These are phyloP conservation scores for Calonectria honghensis DNA, from an alignment of 2,329 filamentous ascomycete genomes.

Conservation along the genomic window DNA sequence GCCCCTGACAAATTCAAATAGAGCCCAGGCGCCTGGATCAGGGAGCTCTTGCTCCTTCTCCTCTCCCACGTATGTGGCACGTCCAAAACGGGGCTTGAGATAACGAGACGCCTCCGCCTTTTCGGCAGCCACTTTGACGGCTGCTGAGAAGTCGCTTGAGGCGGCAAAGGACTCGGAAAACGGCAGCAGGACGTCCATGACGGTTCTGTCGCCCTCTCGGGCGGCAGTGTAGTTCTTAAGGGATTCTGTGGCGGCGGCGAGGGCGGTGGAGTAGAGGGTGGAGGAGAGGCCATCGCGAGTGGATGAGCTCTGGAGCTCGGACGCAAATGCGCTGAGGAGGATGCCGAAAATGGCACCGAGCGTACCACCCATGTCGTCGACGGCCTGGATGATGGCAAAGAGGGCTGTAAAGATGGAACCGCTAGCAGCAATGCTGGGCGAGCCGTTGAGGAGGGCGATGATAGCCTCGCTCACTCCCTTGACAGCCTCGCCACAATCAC, in stretches of 20 bases:
- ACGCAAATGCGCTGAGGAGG: constrained; percentile 67
- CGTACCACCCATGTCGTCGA: constrained; percentile 62
- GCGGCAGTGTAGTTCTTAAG: constrained; percentile 55
- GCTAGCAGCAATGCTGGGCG: constrained; percentile 48
- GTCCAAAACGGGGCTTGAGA: constrained; percentile 55
- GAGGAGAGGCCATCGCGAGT: constrained; percentile 32
- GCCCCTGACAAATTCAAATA: constrained; percentile 52
- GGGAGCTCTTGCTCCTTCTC: constrained; percentile 54
- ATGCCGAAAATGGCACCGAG: constrained; percentile 60
- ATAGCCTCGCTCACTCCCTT: constrained; percentile 56
- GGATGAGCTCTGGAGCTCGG: constrained; percentile 50
- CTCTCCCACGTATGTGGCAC: constrained; percentile 56
- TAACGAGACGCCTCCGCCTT: constrained; percentile 55
- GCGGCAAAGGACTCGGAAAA: constrained; percentile 75
- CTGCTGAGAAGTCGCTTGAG: constrained; percentile 30
- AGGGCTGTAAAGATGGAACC: constrained; percentile 58
- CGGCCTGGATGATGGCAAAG: constrained; percentile 68
- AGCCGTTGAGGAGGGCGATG: constrained; percentile 54
- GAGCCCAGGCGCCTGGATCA: constrained; percentile 58
- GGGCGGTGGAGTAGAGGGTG: constrained; percentile 46
- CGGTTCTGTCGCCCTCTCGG: constrained; percentile 68
- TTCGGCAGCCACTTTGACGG: constrained; percentile 48
- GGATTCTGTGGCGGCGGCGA: constrained; percentile 48
- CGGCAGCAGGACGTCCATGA: constrained; percentile 82
- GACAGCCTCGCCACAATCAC: constrained; percentile 71